Percentiles rank a stretch among this genome's conserved stretches.
phyloP scores from a whole-genome alignment of 805 yeast genomes.

The Nakazawaea wyomingensis region DNA sequence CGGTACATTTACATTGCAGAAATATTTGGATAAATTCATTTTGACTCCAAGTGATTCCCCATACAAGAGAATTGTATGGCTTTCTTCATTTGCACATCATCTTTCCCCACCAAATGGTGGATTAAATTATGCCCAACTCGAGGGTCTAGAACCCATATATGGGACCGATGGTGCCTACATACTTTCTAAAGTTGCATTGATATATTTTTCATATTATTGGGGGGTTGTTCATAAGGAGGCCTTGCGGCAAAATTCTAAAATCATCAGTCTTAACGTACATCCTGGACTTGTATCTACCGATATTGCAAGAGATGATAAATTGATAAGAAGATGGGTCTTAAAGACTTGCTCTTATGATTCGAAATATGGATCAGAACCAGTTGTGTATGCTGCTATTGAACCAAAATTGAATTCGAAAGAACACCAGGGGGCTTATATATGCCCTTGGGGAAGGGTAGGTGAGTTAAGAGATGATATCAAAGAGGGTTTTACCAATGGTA shows the following conservation, averaged over 20 bases:
- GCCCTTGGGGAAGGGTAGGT: slow-evolving; percentile 39
- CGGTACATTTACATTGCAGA: slow-evolving; percentile 41
- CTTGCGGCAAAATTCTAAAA: slow-evolving; percentile 15
- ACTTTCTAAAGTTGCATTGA: slow-evolving; percentile 38
- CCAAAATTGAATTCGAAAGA: slow-evolving; percentile 30
- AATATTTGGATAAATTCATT: slow-evolving; percentile 32
- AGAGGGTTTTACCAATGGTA: slow-evolving; percentile 26
- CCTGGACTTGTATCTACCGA: slow-evolving; percentile 37
- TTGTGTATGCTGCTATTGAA: slow-evolving; percentile 35
- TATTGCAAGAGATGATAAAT: slow-evolving; percentile 22
- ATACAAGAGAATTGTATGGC: slow-evolving; percentile 36
- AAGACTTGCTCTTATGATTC: slow-evolving; percentile 16
- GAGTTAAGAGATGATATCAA: slow-evolving; percentile 30
- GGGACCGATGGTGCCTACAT: slow-evolving; percentile 24
- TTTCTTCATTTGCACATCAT: slow-evolving; percentile 34
- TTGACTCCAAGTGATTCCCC: slow-evolving; percentile 21
- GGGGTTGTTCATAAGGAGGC: slow-evolving; percentile 24
- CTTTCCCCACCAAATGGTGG: slow-evolving; percentile 20
- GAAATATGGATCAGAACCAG: slow-evolving; percentile 39
- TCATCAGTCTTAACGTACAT: slow-evolving; percentile 31
- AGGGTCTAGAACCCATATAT: not conserved
- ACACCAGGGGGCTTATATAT: slow-evolving; percentile 29
- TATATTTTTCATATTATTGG: slow-evolving; percentile 33
- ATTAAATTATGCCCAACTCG: slow-evolving; percentile 7
- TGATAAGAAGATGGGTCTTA: not conserved